Base-by-base conservation (phyloP, 1,139 yeast genomes). In the Zygosaccharomyces sapae region DNA sequence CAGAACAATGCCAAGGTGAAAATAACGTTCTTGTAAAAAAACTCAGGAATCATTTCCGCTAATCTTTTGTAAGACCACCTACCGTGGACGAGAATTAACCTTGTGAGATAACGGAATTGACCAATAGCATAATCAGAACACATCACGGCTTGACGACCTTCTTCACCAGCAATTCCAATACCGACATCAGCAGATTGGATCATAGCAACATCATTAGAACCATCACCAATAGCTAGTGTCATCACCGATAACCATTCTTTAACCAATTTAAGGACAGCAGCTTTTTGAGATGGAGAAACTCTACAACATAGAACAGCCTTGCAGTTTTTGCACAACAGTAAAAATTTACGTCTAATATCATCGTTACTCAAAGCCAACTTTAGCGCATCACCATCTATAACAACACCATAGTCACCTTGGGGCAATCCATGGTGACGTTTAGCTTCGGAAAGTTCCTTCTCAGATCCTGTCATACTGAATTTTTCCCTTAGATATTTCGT, bases 141-240 rank as follows among this genome's bases (percentile, higher is more conserved):
- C 98, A 92, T 92, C 8, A 83, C 97, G 10, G 98, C 98, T 67
- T 90, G 97, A 43, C 97, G 76, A 56, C 98, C 98, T 73, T 92
- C 98, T 70, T 88, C 95, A 66, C 98, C 98, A 41, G 96, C 95
- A 59, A 92, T 92, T 69, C 98, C 98, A 42, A 92, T 94, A 58
- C 98, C 98, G 30, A 92, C 94, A 69, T 92, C 94, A 1, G 98
- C 98, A 33, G 95, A 89, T 66, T 92, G 97, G 57, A 92, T 92
- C 98, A 92, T 92, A 4, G 97, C 95, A 53, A 92, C 98, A 70
- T 92, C 98, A 65, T 92, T 92, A 35, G 97, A 95, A 50, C 98
- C 98, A 67, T 92, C 98, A 54, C 98, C 98, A 66, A 92, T 86
- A 1, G 97, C 95, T 55, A 92, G 73, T 1, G 97, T 86, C 86